A percentile compares a stretch with the other conserved stretches of the same genome.
These are phyloP conservation scores for Stephanocyclus meneghinianus DNA, from an alignment of 352 stramenopile species.

Conservation along the genomic window DNA sequence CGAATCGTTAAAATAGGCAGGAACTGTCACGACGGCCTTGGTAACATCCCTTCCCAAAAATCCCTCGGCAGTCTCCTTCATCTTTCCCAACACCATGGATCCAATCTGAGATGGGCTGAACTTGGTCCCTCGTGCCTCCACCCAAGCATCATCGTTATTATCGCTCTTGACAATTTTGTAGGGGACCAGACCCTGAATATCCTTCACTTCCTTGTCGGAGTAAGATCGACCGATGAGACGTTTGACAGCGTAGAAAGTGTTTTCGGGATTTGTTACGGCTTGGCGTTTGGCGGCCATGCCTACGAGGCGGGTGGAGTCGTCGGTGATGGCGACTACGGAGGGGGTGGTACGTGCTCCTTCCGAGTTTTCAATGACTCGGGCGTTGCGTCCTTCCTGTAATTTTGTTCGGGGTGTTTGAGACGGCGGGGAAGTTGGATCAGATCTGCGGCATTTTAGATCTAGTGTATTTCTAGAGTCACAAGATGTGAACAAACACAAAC, in stretches of 20 bases:
- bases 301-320: constrained; percentile 91
- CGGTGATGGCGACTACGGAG: constrained; percentile 93
- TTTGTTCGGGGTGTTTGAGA: constrained; percentile 12
- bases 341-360: constrained; percentile 94
- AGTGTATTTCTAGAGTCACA: not conserved
- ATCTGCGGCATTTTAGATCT: not conserved
- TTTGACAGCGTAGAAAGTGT: constrained; percentile 98
- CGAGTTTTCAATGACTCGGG: constrained; percentile 98
- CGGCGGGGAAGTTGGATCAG: not conserved
- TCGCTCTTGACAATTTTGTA: constrained; percentile 95
- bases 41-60: constrained; percentile 89
- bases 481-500: not conserved
- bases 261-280: constrained; percentile 96
- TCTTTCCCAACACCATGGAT: constrained; percentile 96
- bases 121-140: constrained; percentile 89
- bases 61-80: constrained; percentile 94
- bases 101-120: constrained; percentile 95
- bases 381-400: constrained; percentile 83
- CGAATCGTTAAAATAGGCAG: constrained; percentile 96
- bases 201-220: constrained; percentile 91
- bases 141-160: constrained; percentile 92
- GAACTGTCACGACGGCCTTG: constrained; percentile 94
- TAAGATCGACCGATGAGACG: constrained; percentile 93
- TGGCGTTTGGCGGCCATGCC: constrained; percentile 93
- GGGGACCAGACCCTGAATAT: constrained; percentile 91